phyloP scores from a whole-genome alignment of 106 monocot species.

The Alisma plantagoaquatica region DNA sequence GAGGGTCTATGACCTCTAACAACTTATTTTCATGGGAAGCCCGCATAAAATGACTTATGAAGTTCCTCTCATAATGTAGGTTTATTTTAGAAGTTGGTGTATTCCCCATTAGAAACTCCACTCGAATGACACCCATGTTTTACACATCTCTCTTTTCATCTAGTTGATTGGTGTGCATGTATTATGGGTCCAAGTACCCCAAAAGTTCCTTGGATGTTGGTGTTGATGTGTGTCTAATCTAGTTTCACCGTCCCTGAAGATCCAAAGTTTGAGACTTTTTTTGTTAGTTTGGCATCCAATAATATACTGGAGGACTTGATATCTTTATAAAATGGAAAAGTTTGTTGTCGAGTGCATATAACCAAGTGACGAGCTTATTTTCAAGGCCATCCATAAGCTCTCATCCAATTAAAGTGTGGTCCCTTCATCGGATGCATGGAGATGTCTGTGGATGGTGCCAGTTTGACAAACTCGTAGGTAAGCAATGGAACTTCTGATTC shows the following conservation, averaged over 20 bases:
- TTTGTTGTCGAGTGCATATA: constrained; percentile 30
- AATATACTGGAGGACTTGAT: constrained; percentile 41
- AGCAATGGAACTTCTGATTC: constrained; percentile 9
- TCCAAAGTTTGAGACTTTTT: constrained; percentile 39
- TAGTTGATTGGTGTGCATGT: background rate
- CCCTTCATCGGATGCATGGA: background rate
- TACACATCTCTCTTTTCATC: constrained; percentile 1
- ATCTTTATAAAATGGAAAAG: constrained; percentile 24
- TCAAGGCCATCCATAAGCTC: constrained; percentile 21
- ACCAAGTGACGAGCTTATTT: constrained; percentile 28
- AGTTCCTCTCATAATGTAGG: background rate
- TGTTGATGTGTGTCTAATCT: background rate
- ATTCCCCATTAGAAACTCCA: background rate
- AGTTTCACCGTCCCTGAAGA: constrained; percentile 9
- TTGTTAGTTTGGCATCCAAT: constrained; percentile 15
- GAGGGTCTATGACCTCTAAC: background rate
- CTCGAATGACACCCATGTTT: background rate
- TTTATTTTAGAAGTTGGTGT: background rate
- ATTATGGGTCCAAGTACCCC: constrained; percentile 5
- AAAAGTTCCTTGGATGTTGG: background rate
- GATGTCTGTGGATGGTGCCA: constrained; percentile 4
- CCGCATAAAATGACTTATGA: background rate
- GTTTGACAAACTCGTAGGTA: constrained; percentile 16
- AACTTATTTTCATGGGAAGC: background rate
- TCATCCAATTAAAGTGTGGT: constrained; percentile 13